Evolutionary conservation across 306 rosid genomes (phyloP), one percentile per base, ranked within the genome.

Genomic region (Inga laurina): DNA sequence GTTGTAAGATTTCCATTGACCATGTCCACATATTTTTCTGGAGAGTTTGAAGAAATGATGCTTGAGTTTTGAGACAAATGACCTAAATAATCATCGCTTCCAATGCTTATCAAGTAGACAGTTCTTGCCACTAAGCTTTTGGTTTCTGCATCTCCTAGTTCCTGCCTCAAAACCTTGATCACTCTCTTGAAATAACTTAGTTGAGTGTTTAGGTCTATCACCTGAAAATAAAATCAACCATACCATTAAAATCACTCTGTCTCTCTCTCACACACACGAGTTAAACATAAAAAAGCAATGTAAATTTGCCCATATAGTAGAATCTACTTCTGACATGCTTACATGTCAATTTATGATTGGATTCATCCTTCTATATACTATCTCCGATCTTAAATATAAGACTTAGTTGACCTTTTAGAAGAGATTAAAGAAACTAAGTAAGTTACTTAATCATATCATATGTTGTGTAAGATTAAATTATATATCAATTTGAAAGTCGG

Each of bases 1-100:
- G 68, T 62, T 70, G 94, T 91, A 69, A 94, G 68, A 86, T 92
- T 92, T 3, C 92, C 96, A 64, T 90, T 87, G 34, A 94, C 97
- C 89, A 91, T 84, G 27, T 72, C 85, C 34, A 89, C 85, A 37
- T 88, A 89, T 79, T 88, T 82, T 57, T 90, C 74, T 51, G 73
- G 76, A 79, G 94, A 68, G 81, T 72, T 68, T 79, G 91, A 75
- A 19, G 79, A 74, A n/a, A 88, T 65, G 2, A 67, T 4, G 41
- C 85, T 68, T 56, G 92, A 87, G 57, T 89, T 86, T 82, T 84
- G 79, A 78, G 87, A 56, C 66, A 88, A 10, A 86, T 54, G 78
- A 77, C 77, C 90, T 78, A 41, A 48, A 81, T 92, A 94, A 76
- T 92, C 98, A 80, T 94, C 92, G 86, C 22, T 62, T 65, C 97